Evolutionary conservation across 768 basidiomycete species (phyloP).

Genomic region (Brasilioporus rufonigricans): DNA sequence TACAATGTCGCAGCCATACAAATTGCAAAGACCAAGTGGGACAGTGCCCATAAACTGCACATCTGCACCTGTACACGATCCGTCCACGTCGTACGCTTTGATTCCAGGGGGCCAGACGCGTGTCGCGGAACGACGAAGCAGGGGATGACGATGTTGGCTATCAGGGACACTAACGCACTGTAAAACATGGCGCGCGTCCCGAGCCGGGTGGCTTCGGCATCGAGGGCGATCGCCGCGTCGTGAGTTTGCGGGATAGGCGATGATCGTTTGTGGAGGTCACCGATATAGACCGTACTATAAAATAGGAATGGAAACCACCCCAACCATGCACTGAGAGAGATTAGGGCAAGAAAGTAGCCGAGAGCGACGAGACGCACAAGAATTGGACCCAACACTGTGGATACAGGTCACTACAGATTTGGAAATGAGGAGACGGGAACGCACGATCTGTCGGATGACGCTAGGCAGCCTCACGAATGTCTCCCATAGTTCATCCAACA

Average conservation of each 20-base stretch:
- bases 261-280: constrained; percentile 73
- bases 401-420: constrained; percentile 6
- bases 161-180: constrained; percentile 66
- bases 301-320: constrained; percentile 94
- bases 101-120: constrained; percentile 15
- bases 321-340: constrained; percentile 63
- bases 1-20: constrained; percentile 87
- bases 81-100: constrained; percentile 28
- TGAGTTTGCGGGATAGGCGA: constrained; percentile 33
- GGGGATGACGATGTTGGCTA: constrained; percentile 69
- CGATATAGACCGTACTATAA: constrained; percentile 84
- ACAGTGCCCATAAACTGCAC: constrained; percentile 72
- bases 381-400: constrained; percentile 74
- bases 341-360: constrained; percentile 1
- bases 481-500: constrained; percentile 67
- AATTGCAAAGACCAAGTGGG: constrained; percentile 67
- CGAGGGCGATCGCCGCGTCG: constrained; percentile 37
- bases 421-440: constrained; percentile 29
- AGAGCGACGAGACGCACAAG: constrained; percentile 50
- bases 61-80: constrained; percentile 57
- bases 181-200: constrained; percentile 84
- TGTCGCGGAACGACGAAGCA: constrained; percentile 44
- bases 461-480: constrained; percentile 69
- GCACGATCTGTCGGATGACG: constrained; percentile 77
- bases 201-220: constrained; percentile 73